Evolutionary conservation across 176 grass and related monocot species (phyloP).

Genomic region (Ampelocalamus luodianensis): DNA sequence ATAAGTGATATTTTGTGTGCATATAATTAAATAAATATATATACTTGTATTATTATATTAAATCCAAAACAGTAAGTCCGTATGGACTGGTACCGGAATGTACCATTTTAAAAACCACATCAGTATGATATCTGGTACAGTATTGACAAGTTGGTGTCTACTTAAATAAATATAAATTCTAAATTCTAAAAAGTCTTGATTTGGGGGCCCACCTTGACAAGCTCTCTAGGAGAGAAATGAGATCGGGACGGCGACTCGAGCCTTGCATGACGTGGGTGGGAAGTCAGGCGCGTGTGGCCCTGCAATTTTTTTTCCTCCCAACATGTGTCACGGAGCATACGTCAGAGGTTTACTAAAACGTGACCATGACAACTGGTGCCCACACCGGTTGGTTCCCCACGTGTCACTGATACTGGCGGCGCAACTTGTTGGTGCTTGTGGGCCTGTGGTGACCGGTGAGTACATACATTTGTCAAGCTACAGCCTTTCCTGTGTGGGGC

Average conservation of each 20-base stretch:
- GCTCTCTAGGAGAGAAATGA: not conserved
- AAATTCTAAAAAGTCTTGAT: not conserved
- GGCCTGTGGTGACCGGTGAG: not conserved
- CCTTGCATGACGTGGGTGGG: constrained; percentile 16
- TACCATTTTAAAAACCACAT: too few relatives aligned
- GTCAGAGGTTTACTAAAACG: not conserved
- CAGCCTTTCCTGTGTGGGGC: not conserved
- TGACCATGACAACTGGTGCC: not conserved
- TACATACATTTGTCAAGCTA: not conserved
- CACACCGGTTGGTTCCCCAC: not conserved
- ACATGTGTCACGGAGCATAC: not conserved
- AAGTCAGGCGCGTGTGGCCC: not conserved
- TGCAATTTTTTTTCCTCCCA: not conserved
- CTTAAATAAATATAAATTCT: not conserved
- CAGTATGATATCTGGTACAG: too few relatives aligned
- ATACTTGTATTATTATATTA: too few relatives aligned
- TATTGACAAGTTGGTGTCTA: too few relatives aligned
- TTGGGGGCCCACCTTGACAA: not conserved
- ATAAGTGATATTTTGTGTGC: too few relatives aligned
- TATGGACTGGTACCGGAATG: too few relatives aligned
- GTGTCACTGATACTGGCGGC: not conserved
- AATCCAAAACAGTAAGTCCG: too few relatives aligned
- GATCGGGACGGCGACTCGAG: not conserved
- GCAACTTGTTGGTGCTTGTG: not conserved
- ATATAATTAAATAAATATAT: too few relatives aligned